Evolutionary conservation across 768 basidiomycete genomes (phyloP).

Genomic region (Mycena venus): DNA sequence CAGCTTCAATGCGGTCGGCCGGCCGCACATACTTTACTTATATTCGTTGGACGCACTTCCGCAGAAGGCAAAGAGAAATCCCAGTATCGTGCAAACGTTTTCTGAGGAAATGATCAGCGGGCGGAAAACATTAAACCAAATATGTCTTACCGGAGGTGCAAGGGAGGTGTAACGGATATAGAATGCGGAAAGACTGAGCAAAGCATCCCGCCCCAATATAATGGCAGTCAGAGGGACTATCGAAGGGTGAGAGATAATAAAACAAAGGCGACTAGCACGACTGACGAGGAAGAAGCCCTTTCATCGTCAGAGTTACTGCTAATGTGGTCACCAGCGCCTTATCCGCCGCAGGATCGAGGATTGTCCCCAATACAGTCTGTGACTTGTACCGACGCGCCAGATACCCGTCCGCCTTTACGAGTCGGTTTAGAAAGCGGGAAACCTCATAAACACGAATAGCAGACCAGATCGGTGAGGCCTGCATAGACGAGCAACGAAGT

Average conservation of each 20-base stretch:
- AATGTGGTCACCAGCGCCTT: conserved; percentile 96
- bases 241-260: neutral
- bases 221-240: conserved; percentile 88
- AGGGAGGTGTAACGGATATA: conserved; percentile 94
- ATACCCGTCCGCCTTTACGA: conserved; percentile 86
- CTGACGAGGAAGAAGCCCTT: conserved; percentile 86
- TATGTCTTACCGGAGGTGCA: conserved; percentile 80
- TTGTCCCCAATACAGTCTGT: conserved; percentile 93
- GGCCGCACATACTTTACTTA: conserved; percentile 79
- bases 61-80: conserved; percentile 96
- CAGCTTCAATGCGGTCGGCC: neutral
- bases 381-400: conserved; percentile 89
- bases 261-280: conserved; percentile 24
- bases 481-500: conserved; percentile 90
- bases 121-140: neutral
- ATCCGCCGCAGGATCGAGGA: conserved; percentile 97
- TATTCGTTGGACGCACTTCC: conserved; percentile 92
- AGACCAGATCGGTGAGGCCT: conserved; percentile 92
- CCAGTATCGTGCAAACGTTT: conserved; percentile 95
- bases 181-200: conserved; percentile 90
- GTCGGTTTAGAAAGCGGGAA: conserved; percentile 13
- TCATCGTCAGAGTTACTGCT: conserved; percentile 86
- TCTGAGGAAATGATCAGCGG: conserved; percentile 57
- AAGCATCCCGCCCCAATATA: conserved; percentile 90
- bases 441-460: conserved; percentile 44